Conservation (phyloP, 495 filamentous ascomycete genomes). For the Alectoria sarmentosa region DNA sequence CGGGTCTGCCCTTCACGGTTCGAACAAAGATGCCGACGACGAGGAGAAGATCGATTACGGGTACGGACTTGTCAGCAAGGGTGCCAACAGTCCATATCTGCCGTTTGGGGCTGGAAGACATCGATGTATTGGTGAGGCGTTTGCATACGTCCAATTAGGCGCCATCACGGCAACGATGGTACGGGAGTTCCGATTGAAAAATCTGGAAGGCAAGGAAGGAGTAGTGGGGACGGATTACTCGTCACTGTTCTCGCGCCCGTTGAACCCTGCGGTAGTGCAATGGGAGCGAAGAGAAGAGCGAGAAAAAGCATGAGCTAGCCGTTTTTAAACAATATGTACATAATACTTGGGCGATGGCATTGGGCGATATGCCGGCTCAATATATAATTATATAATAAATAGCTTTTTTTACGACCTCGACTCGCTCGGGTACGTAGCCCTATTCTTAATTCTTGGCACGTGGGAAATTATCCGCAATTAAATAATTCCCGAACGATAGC, state of each 20-base stretch:
- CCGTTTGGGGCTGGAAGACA: constrained; percentile 94
- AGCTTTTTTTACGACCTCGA: no score
- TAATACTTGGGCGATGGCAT: background rate
- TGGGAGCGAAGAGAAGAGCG: constrained; percentile 52
- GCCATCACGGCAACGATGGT: constrained; percentile 79
- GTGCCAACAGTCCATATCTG: constrained; percentile 77
- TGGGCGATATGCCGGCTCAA: constrained; percentile 13
- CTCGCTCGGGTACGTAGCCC: no score
- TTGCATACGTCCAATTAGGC: constrained; percentile 85
- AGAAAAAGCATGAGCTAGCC: constrained; percentile 9
- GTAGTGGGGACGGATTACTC: constrained; percentile 83
- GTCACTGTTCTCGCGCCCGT: constrained; percentile 46
- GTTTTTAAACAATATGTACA: background rate
- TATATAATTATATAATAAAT: no score
- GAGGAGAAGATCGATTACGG: constrained; percentile 85
- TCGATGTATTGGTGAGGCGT: constrained; percentile 94
- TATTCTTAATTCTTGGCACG: no score
- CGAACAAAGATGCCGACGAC: constrained; percentile 46
- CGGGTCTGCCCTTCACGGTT: constrained; percentile 37
- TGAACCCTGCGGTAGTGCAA: constrained; percentile 55
- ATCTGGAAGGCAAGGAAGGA: constrained; percentile 56
- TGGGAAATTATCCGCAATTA: no score
- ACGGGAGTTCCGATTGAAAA: constrained; percentile 65
- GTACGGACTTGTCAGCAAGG: constrained; percentile 88
- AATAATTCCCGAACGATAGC: no score